Conservation (phyloP, 257 asterid genomes). For the Nemophila menziesii region DNA sequence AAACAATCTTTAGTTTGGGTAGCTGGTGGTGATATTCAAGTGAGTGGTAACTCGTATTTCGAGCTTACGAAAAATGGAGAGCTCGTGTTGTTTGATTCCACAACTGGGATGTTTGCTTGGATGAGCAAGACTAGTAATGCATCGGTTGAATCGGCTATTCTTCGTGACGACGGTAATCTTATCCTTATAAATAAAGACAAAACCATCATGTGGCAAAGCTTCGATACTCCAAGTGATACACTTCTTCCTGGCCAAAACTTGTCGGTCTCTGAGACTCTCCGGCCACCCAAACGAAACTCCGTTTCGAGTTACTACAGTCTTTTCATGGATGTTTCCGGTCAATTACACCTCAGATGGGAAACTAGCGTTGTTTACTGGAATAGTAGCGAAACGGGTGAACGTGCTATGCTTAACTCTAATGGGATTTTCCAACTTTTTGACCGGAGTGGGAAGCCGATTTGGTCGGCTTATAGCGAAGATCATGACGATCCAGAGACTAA, state of each 20-base stretch:
- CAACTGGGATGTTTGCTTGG: constrained; percentile 21
- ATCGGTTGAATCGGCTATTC: constrained; percentile 25
- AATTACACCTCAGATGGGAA: constrained; percentile 34
- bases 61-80: constrained; percentile 23
- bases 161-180: constrained; percentile 23
- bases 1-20: constrained; percentile 26
- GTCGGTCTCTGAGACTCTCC: constrained; percentile 18
- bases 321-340: constrained; percentile 21
- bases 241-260: constrained; percentile 33
- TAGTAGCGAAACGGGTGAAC: constrained; percentile 13
- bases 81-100: constrained; percentile 24
- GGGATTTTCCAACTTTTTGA: constrained; percentile 25
- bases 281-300: constrained; percentile 19
- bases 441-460: constrained; percentile 17
- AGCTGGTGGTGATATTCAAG: constrained; percentile 28
- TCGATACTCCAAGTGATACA: constrained; percentile 25
- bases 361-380: constrained; percentile 32
- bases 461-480: constrained; percentile 28
- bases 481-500: constrained; percentile 23
- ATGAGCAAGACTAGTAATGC: constrained; percentile 22
- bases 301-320: constrained; percentile 32
- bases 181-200: constrained; percentile 15
- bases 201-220: constrained; percentile 27
- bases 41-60: constrained; percentile 22
- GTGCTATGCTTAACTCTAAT: constrained; percentile 14